Percentiles rank a stretch among this genome's conserved stretches.
Evolutionary conservation across 441 rosid species (phyloP).

Genomic region (Pelargonium australe): DNA sequence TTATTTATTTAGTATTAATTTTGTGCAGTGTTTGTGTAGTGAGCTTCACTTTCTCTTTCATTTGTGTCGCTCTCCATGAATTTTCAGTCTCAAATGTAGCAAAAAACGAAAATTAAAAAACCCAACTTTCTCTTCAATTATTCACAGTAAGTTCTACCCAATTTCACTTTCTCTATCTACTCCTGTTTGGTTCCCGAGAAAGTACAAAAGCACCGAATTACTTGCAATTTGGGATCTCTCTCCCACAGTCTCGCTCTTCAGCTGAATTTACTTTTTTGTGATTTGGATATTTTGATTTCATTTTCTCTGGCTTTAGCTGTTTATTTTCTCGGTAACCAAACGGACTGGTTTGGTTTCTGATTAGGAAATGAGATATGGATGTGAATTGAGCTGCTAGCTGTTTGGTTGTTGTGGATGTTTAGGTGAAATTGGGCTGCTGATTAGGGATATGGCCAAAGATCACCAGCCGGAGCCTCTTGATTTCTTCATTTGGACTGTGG

Average conservation of each 20-base stretch:
- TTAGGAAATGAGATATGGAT: background rate
- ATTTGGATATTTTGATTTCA: slow-evolving; percentile 13
- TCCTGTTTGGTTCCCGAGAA: slow-evolving; percentile 32
- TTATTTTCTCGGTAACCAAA: slow-evolving; percentile 12
- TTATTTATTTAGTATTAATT: too few relatives aligned
- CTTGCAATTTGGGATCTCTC: slow-evolving; percentile 31
- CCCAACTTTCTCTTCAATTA: background rate
- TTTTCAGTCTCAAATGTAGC: background rate
- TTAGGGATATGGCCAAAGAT: slow-evolving; percentile 66
- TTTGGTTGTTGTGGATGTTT: slow-evolving; percentile 15
- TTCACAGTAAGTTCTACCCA: slow-evolving; percentile 3
- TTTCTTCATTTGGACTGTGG: slow-evolving; percentile 99
- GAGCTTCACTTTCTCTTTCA: background rate
- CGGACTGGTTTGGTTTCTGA: background rate
- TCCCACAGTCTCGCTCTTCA: slow-evolving; percentile 31
- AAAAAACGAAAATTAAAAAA: background rate
- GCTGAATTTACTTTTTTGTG: background rate
- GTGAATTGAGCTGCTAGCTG: slow-evolving; percentile 8
- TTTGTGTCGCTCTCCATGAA: background rate
- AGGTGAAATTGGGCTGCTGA: slow-evolving; percentile 15
- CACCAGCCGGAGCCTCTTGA: slow-evolving; percentile 92
- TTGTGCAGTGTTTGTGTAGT: background rate
- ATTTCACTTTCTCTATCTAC: slow-evolving; percentile 5
- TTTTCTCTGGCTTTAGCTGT: slow-evolving; percentile 1
- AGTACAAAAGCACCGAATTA: slow-evolving; percentile 17